Evolutionary conservation across 176 grass and related monocot species (phyloP).

Genomic region (Oryza punctata): DNA sequence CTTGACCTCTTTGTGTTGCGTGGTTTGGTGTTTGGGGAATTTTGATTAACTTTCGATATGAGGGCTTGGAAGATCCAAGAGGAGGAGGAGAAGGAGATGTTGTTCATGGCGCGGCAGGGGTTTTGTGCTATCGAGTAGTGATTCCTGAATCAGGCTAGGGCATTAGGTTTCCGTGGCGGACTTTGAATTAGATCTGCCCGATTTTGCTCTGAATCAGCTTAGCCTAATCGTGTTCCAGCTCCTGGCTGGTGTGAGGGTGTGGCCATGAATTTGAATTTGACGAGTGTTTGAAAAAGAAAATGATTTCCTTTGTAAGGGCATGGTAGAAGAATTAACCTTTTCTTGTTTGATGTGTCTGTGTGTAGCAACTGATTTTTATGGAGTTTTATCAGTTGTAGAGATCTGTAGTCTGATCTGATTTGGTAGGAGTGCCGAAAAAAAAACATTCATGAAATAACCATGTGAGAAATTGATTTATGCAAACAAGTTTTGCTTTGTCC

Average conservation of each 20-base stretch:
- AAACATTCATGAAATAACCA: background rate
- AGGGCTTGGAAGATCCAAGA: background rate
- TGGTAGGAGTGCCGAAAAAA: background rate
- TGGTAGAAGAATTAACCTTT: background rate
- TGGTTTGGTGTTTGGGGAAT: background rate
- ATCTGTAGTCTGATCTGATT: background rate
- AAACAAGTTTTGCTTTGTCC: background rate
- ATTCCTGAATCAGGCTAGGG: background rate
- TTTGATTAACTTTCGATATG: background rate
- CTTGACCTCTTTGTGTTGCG: background rate
- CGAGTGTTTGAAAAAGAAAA: background rate
- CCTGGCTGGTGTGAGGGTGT: background rate
- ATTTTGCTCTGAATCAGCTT: background rate
- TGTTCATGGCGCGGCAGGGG: background rate
- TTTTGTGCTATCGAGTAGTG: background rate
- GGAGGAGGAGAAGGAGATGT: background rate
- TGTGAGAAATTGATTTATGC: background rate
- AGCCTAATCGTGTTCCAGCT: background rate
- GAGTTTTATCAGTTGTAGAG: background rate
- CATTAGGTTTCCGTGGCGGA: background rate
- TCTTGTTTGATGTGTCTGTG: background rate
- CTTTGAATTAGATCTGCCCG: constrained; percentile 23
- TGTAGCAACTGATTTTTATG: too few relatives aligned
- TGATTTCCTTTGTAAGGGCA: background rate
- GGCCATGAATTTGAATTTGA: background rate